Base-by-base conservation (phyloP, 768 basidiomycete species). In the Trametes meyenii region DNA sequence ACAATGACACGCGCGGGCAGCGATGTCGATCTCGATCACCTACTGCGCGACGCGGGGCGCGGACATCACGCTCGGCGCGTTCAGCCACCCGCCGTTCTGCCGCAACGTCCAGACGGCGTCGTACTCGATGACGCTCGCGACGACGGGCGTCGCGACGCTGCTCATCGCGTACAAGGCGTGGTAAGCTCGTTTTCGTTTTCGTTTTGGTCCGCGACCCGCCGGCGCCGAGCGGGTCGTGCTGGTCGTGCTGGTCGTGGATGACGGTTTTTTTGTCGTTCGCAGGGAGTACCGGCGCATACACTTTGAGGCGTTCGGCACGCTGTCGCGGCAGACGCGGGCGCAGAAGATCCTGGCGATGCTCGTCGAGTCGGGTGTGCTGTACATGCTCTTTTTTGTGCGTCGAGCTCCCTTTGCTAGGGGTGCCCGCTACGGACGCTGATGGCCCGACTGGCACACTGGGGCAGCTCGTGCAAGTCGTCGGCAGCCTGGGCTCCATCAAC, bases 321-420 rank as follows among this genome's bases (percentile, higher is more conserved):
- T 19, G 3, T 50, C 56, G 13, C 36, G 46, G 2, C 65, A 60
- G 23, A 61, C 65, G n/a, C 63, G 60, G 5, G 62, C 51, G 8
- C 60, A 67, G 43, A 60, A 33, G 16, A 13, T 70, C 29, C 58
- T 68, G 53, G 5, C 64, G 10, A 57, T 70, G 8, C 62, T 70
- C 55, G 39, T 70, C 36, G 69, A 70, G 45, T 65, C 69, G 11
- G 69, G 69, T 23, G 21, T 70, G 2, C 26, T 68, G 3, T 70
- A 70, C 57, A 62, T 67, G 53, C 63, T 70, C 40, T 70, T 68
- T 55, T 70, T 68, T 52, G 69, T 70, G 43, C 19, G 69, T 43
- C 5, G 11, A 13, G 19, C 13, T 23, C 8, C 11, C 13, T 8
- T 23, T 21, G 24, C 21, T n/a, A n/a, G n/a, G n/a, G n/a, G n/a